A percentile compares a stretch with the other conserved stretches of the same genome.
Evolutionary conservation across 257 asterid species (phyloP).

Genomic region (Ballota nigra): DNA sequence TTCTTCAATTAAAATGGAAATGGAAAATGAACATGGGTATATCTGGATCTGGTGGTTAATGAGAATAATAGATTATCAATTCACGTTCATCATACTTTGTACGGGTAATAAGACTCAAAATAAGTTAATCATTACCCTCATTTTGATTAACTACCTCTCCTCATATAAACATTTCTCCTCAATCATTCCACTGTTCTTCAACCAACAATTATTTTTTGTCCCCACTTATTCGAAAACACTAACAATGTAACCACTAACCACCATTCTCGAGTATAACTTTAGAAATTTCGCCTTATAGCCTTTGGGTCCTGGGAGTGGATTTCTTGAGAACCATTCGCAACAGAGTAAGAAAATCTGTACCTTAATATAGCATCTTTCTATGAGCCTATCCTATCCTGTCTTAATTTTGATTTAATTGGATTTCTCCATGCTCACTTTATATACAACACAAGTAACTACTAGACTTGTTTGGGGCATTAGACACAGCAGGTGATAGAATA

Average conservation of each 20-base stretch:
- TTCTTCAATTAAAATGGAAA: too few relatives aligned
- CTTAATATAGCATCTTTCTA: not conserved
- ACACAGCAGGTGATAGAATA: conserved; percentile 30
- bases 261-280: not conserved
- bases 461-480: not conserved
- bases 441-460: not conserved
- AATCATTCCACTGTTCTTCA: too few relatives aligned
- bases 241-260: not conserved
- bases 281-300: not conserved
- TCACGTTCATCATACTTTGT: too few relatives aligned
- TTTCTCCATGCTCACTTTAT: not conserved
- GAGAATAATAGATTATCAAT: too few relatives aligned
- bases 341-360: not conserved
- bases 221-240: too few relatives aligned
- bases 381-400: not conserved
- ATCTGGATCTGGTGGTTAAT: too few relatives aligned
- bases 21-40: too few relatives aligned
- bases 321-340: not conserved
- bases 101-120: too few relatives aligned
- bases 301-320: not conserved
- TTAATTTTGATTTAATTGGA: not conserved
- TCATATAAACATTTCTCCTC: too few relatives aligned
- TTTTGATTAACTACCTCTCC: too few relatives aligned
- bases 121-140: too few relatives aligned
- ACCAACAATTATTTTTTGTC: too few relatives aligned